A percentile compares a stretch with the other conserved stretches of the same genome.
Evolutionary conservation across 805 yeast genomes (phyloP).

Genomic region (Suhomyces emberorum): DNA sequence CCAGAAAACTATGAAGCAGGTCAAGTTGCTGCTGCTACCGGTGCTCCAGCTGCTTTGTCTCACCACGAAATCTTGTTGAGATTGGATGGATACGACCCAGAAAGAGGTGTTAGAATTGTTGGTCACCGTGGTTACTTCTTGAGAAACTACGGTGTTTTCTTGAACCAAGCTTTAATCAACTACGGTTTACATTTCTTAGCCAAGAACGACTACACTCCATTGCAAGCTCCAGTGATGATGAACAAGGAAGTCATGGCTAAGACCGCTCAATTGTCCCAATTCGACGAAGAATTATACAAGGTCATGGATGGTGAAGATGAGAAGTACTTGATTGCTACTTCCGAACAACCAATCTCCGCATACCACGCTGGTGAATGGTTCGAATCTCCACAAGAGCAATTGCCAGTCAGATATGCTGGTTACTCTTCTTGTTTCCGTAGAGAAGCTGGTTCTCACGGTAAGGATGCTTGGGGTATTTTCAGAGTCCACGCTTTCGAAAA

Average conservation of each 20-base stretch:
- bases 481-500: constrained; percentile 98
- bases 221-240: constrained; percentile 99
- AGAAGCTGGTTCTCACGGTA: constrained; percentile 99
- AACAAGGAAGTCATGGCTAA: constrained; percentile 99
- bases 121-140: constrained; percentile 99
- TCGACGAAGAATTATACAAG: constrained; percentile 97
- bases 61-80: constrained; percentile 94
- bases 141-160: constrained; percentile 92
- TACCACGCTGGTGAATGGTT: constrained; percentile 98
- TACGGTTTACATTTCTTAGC: constrained; percentile 87
- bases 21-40: constrained; percentile 72
- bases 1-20: constrained; percentile 70
- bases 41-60: constrained; percentile 72
- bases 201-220: constrained; percentile 74
- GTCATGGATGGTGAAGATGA: constrained; percentile 97
- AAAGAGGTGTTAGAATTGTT: constrained; percentile 94
- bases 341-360: constrained; percentile 98
- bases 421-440: constrained; percentile 98
- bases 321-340: constrained; percentile 95
- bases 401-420: constrained; percentile 96
- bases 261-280: constrained; percentile 96
- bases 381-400: constrained; percentile 93
- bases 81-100: constrained; percentile 97
- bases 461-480: constrained; percentile 99
- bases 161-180: constrained; percentile 96